These are phyloP conservation scores for Pseudopyricularia javanii DNA, from an alignment of 2,329 filamentous ascomycete species.

Conservation along the genomic window DNA sequence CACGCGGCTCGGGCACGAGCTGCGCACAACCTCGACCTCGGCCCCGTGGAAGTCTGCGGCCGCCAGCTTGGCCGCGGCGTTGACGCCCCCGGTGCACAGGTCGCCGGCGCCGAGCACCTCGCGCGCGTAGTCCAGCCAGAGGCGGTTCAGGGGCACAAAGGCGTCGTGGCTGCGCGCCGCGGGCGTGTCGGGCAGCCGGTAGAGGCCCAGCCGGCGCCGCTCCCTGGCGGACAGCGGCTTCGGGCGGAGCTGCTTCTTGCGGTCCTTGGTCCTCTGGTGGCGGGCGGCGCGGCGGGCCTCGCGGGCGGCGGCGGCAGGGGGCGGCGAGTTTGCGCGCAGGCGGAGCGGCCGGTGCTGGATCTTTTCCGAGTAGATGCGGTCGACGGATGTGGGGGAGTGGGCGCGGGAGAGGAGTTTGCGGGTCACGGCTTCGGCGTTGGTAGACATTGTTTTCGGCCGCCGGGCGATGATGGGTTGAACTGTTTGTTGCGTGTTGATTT, in stretches of 20 bases:
- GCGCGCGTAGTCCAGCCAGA: conserved; percentile 79
- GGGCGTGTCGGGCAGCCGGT: conserved; percentile 51
- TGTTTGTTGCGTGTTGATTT: neutral
- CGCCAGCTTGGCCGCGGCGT: conserved; percentile 60
- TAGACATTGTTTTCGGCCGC: conserved; percentile 3
- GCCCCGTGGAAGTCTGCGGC: conserved; percentile 90
- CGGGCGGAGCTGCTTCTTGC: conserved; percentile 35
- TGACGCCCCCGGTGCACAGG: conserved; percentile 40
- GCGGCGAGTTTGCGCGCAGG: conserved; percentile 63
- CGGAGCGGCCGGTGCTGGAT: conserved; percentile 72
- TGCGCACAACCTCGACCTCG: conserved; percentile 68
- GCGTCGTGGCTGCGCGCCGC: conserved; percentile 58
- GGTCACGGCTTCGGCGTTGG: conserved; percentile 29
- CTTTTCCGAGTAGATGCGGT: conserved; percentile 67
- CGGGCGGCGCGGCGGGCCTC: conserved; percentile 39
- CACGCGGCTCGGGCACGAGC: conserved; percentile 68
- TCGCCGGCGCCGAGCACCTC: conserved; percentile 58
- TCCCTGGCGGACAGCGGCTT: conserved; percentile 68
- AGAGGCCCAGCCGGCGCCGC: conserved; percentile 60
- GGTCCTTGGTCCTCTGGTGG: conserved; percentile 31
- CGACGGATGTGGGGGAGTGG: conserved; percentile 61
- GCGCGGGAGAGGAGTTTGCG: conserved; percentile 62
- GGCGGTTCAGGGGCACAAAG: conserved; percentile 61
- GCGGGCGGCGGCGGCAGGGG: conserved; percentile 43
- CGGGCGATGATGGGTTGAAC: neutral